Base-by-base conservation (phyloP, 352 stramenopile species). In the Pythium aristosporum region DNA sequence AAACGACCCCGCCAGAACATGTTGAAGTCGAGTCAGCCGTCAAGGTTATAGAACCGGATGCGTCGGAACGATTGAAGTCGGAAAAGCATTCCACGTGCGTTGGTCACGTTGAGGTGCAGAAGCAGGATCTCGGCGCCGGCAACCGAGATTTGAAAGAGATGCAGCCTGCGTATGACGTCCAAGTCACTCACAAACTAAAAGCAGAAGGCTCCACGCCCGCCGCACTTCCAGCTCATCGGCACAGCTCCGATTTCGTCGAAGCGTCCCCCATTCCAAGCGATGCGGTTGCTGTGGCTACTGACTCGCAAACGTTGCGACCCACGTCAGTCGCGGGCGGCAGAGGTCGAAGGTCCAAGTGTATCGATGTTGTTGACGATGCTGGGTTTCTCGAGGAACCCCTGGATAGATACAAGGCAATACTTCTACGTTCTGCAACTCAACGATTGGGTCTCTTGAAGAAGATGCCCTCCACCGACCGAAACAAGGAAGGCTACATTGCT, bases 401-500 rank as follows among this genome's bases (percentile, higher is more conserved):
- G 1, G 50, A 57, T 11, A 28, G 20, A 13, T 58, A 48, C 28
- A 7, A 8, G 7, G 20, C 21, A 15, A 48, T 39, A 12, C 18
- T 15, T 5, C n/a, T 58, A 15, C 51, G 51, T 21, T 11, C 10
- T 36, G 21, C 21, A 13, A 4, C 15, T 3, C 20, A 3, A 16
- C 34, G 13, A 8, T 25, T 58, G 51, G 20, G 36, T 13, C 11
- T 36, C 20, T 10, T 11, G 9, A 36, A 48, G 5, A 20, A 20
- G 12, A 11, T 37, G 10, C 10, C 51, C 5, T 15, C 6, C 1
- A n/a, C 20, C 1, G 12, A 12, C 5, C 25, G 21, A 37, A 61
- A 42, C 10, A 61, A 61, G n/a, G 16, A 41, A n/a, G 54, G 42
- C 5, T 51, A 15, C n/a, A 61, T 61, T 30, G 43, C 41, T 16